Conservation (phyloP, 345 rosid genomes). For the Citrus sp. region DNA sequence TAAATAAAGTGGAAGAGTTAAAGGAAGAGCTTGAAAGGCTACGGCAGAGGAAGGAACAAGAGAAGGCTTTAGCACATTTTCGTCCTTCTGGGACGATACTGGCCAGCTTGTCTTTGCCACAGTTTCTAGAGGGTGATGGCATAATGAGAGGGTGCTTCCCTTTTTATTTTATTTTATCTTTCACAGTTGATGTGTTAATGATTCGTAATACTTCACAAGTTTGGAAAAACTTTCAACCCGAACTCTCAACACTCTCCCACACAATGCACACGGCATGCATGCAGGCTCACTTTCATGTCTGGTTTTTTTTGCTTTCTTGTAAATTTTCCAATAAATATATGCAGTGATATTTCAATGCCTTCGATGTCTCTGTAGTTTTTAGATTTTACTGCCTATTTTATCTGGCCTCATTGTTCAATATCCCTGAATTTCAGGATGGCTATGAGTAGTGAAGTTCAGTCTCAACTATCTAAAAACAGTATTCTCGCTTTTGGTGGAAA, state of each 20-base stretch:
- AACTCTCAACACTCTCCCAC: background rate
- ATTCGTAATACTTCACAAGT: background rate
- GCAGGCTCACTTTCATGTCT: background rate
- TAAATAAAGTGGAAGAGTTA: constrained; percentile 75
- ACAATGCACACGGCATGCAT: background rate
- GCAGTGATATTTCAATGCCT: background rate
- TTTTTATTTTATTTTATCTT: background rate
- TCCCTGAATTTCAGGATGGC: constrained; percentile 61
- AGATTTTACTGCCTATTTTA: background rate
- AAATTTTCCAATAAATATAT: background rate
- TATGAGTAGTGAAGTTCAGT: constrained; percentile 79
- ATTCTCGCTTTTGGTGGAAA: constrained; percentile 69
- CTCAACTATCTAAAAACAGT: constrained; percentile 74
- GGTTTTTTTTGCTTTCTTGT: background rate
- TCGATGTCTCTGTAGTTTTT: background rate
- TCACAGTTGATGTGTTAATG: constrained; percentile 1
- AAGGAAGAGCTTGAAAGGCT: constrained; percentile 81
- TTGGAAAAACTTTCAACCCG: background rate
- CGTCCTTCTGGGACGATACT: constrained; percentile 64
- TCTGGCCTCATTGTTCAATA: constrained; percentile 15
- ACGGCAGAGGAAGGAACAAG: constrained; percentile 57
- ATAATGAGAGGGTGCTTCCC: constrained; percentile 72
- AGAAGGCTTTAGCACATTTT: constrained; percentile 60
- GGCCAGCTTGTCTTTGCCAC: constrained; percentile 67
- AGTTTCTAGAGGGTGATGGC: constrained; percentile 76